Evolutionary conservation across 2,329 filamentous ascomycete genomes (phyloP).

Genomic region (Trichoderma koningiopsis): DNA sequence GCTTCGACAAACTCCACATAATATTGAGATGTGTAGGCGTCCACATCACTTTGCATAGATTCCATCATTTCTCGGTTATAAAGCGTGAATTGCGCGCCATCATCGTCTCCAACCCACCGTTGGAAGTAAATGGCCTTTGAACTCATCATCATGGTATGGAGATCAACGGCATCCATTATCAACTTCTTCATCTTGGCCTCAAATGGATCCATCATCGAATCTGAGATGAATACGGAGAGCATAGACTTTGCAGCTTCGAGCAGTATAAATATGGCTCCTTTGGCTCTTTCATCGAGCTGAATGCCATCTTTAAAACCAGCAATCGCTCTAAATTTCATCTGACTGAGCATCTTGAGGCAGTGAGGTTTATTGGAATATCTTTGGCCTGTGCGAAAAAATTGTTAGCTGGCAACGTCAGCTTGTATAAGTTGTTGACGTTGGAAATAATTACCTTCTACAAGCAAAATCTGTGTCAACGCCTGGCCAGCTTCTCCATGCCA

Average conservation of each 20-base stretch:
- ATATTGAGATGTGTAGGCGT: not conserved
- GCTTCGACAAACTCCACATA: constrained; percentile 13
- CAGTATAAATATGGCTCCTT: not conserved
- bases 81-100: not conserved
- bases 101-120: not conserved
- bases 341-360: constrained; percentile 1
- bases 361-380: not conserved
- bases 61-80: not conserved
- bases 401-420: not conserved
- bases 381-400: not conserved
- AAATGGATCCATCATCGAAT: not conserved
- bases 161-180: not conserved
- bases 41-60: not conserved
- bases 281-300: not conserved
- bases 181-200: not conserved
- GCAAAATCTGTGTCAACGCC: not conserved
- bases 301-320: not conserved
- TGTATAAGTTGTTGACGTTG: no score
- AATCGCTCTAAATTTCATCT: not conserved
- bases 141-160: constrained; percentile 13
- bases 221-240: not conserved
- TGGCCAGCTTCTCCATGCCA: constrained; percentile 1
- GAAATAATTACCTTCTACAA: not conserved
- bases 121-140: constrained; percentile 15
- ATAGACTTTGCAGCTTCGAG: not conserved